A percentile compares a stretch with the other conserved stretches of the same genome.
Conservation (phyloP, 1,284 basidiomycete genomes). For the Ustilago nuda region DNA sequence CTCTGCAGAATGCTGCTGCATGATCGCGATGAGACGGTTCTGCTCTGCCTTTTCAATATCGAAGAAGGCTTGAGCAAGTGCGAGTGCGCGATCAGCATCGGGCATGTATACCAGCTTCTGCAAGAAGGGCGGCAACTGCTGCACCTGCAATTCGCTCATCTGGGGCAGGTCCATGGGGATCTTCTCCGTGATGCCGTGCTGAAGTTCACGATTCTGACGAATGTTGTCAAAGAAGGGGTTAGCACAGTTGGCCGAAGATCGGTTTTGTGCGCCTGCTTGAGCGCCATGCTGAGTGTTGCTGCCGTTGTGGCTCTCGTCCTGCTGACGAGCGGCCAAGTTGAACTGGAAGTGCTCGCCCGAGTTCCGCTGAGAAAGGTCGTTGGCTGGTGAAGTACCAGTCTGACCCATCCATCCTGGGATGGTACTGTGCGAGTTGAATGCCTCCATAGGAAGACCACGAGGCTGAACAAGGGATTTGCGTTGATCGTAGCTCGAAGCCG, state of each 20-base stretch:
- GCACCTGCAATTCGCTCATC: constrained; percentile 36
- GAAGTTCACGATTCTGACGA: constrained; percentile 91
- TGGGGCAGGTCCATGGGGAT: constrained; percentile 60
- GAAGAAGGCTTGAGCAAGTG: constrained; percentile 90
- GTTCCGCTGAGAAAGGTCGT: constrained; percentile 12
- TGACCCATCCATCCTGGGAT: constrained; percentile 46
- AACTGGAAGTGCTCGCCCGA: constrained; percentile 16
- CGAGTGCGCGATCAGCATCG: constrained; percentile 77
- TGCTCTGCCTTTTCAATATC: constrained; percentile 90
- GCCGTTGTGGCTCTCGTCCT: constrained; percentile 7
- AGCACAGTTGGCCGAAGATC: constrained; percentile 37
- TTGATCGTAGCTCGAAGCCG: constrained; percentile 8
- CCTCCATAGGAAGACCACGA: constrained; percentile 59
- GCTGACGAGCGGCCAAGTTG: constrained; percentile 28
- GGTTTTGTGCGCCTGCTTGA: constrained; percentile 9
- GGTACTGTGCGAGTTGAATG: constrained; percentile 58
- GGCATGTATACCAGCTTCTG: constrained; percentile 75
- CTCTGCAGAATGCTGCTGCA: constrained; percentile 83
- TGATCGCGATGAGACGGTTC: constrained; percentile 85
- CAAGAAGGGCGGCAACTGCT: constrained; percentile 82
- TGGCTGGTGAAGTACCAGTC: constrained; percentile 22
- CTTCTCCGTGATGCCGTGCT: constrained; percentile 76
- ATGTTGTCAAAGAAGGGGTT: constrained; percentile 82
- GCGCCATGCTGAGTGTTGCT: not conserved
- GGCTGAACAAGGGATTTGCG: constrained; percentile 56